Percentiles rank a stretch among this genome's conserved stretches.
Evolutionary conservation across 768 basidiomycete genomes (phyloP).

Genomic region (Tylopilus intermedius): DNA sequence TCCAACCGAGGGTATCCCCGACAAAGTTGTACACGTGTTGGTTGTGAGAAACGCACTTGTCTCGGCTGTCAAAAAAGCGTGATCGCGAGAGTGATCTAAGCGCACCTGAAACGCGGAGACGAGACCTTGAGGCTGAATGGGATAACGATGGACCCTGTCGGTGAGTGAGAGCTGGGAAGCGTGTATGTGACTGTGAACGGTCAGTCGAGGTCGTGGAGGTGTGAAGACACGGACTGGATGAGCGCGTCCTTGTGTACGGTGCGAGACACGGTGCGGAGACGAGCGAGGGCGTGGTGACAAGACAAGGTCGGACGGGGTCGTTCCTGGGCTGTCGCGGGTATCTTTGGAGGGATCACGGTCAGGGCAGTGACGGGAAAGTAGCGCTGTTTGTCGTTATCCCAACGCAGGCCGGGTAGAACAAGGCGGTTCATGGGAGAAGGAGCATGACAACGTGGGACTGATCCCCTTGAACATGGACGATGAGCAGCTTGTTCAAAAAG

Average conservation of each 20-base stretch:
- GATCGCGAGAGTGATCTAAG: background rate
- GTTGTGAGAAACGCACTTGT: conserved; percentile 32
- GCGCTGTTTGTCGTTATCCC: conserved; percentile 45
- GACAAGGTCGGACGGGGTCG: background rate
- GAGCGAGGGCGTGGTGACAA: conserved; percentile 3
- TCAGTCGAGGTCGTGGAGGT: background rate
- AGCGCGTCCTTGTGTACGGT: conserved; percentile 22
- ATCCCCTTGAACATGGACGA: background rate
- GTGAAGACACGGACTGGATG: conserved; percentile 14
- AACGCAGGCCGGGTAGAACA: conserved; percentile 51
- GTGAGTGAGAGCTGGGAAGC: conserved; percentile 38
- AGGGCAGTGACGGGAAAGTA: conserved; percentile 45
- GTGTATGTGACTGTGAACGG: conserved; percentile 35
- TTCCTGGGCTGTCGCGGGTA: no score
- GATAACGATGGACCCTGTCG: conserved; percentile 26
- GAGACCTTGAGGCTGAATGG: conserved; percentile 25
- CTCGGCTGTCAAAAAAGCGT: background rate
- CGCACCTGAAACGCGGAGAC: conserved; percentile 49
- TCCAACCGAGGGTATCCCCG: conserved; percentile 53
- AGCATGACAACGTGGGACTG: background rate
- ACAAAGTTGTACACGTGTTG: conserved; percentile 36
- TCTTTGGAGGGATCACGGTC: no score
- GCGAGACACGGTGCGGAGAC: conserved; percentile 14
- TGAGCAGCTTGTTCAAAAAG: background rate
- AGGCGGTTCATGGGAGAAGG: conserved; percentile 38